Evolutionary conservation across 2,329 filamentous ascomycete genomes (phyloP).

Genomic region (Colletotrichum tamarilloi): DNA sequence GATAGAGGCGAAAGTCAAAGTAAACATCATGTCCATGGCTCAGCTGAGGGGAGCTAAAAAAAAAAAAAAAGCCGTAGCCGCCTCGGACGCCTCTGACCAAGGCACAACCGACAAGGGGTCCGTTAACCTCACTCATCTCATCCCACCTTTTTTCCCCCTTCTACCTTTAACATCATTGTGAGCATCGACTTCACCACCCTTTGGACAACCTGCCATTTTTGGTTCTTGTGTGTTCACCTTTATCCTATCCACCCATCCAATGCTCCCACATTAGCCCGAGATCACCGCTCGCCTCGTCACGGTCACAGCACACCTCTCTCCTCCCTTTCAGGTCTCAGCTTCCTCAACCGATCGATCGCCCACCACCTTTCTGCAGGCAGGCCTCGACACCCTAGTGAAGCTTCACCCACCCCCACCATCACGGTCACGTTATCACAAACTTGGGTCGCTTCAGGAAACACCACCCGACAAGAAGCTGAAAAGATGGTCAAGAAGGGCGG

Average conservation of each 20-base stretch:
- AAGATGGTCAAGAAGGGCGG: conserved; percentile 61
- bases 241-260: background rate
- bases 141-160: conserved; percentile 19
- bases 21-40: background rate
- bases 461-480: background rate
- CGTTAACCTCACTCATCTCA: conserved; percentile 25
- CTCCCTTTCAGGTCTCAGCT: background rate
- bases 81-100: background rate
- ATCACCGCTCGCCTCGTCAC: conserved; percentile 3
- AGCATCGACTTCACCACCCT: background rate
- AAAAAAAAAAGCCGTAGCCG: background rate
- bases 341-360: background rate
- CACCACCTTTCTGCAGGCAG: background rate
- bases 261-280: conserved; percentile 16
- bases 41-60: background rate
- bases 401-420: background rate
- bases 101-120: conserved; percentile 6
- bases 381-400: background rate
- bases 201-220: background rate
- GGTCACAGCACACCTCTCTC: conserved; percentile 4
- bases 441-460: background rate
- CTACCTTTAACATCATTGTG: background rate
- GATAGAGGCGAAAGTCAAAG: background rate
- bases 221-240: background rate
- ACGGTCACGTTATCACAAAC: background rate